phyloP scores from a whole-genome alignment of 257 asterid species.

The Plectranthus barbatus region DNA sequence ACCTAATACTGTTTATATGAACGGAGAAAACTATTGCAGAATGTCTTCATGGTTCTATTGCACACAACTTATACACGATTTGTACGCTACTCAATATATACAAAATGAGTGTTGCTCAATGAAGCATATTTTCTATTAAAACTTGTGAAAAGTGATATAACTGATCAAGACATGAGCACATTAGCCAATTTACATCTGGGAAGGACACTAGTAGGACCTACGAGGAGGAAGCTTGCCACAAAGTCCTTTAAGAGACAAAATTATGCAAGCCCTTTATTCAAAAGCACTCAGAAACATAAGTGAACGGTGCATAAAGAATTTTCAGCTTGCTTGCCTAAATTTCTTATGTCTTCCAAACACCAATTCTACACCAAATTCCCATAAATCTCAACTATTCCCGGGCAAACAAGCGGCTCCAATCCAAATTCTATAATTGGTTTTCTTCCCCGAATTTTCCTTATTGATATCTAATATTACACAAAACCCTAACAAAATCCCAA shows the following conservation, averaged over 20 bases:
- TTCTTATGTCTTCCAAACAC: not conserved
- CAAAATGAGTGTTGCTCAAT: not conserved
- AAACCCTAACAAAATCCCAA: not conserved
- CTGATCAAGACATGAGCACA: not conserved
- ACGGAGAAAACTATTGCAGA: not conserved
- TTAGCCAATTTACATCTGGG: not conserved
- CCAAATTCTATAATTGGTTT: slow-evolving; percentile 2
- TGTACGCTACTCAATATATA: not conserved
- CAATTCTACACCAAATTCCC: not conserved
- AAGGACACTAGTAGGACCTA: too few species aligned
- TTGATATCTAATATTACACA: not conserved
- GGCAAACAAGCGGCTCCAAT: not conserved
- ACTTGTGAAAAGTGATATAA: not conserved
- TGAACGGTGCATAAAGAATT: not conserved
- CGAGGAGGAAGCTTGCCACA: too few species aligned
- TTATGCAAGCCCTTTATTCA: not conserved
- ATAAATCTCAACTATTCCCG: not conserved
- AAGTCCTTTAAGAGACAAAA: too few species aligned
- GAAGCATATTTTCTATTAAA: not conserved
- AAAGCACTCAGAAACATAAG: not conserved
- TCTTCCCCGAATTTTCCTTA: not conserved
- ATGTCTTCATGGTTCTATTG: not conserved
- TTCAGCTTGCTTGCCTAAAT: not conserved
- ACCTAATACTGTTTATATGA: not conserved
- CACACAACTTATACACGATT: not conserved